phyloP scores from a whole-genome alignment of 768 basidiomycete genomes.

The Naganishia randhawae region DNA sequence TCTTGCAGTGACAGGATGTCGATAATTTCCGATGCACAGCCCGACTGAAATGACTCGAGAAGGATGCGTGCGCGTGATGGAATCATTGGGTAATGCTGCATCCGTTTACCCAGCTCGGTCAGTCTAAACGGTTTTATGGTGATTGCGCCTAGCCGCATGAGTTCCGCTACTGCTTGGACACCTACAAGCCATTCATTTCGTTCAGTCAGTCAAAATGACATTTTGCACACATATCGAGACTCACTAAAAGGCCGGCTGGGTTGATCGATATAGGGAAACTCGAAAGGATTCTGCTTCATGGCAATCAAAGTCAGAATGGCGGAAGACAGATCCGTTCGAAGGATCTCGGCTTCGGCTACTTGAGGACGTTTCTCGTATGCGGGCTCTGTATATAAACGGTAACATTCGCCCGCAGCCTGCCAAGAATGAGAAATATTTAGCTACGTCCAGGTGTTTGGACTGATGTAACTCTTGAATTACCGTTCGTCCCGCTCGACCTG shows the following conservation, averaged over 20 bases:
- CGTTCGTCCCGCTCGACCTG: slow-evolving; percentile 94
- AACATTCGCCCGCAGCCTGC: slow-evolving; percentile 78
- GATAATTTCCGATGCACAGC: slow-evolving; percentile 73
- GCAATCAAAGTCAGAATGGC: slow-evolving; percentile 82
- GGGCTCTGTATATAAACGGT: slow-evolving; percentile 83
- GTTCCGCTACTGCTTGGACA: slow-evolving; percentile 50
- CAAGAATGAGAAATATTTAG: background rate
- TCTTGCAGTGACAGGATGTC: slow-evolving; percentile 81
- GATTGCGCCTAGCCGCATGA: slow-evolving; percentile 77
- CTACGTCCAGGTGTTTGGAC: background rate
- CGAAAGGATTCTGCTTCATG: slow-evolving; percentile 72
- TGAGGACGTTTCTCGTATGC: slow-evolving; percentile 65
- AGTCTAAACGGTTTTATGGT: slow-evolving; percentile 47
- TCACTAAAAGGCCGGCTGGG: slow-evolving; percentile 59
- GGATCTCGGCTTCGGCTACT: slow-evolving; percentile 81
- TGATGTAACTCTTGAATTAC: slow-evolving; percentile 50
- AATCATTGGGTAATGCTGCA: slow-evolving; percentile 91
- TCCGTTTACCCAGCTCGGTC: slow-evolving; percentile 70
- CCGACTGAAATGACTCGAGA: slow-evolving; percentile 68
- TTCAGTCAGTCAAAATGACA: background rate
- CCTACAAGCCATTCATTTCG: slow-evolving; percentile 35
- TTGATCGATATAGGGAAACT: slow-evolving; percentile 81
- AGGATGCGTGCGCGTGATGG: slow-evolving; percentile 74
- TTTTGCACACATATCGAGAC: slow-evolving; percentile 42
- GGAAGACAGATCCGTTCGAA: slow-evolving; percentile 75